Evolutionary conservation across 345 rosid species (phyloP), one percentile per base, ranked within the genome.

Genomic region (Ailanthus altissimus): DNA sequence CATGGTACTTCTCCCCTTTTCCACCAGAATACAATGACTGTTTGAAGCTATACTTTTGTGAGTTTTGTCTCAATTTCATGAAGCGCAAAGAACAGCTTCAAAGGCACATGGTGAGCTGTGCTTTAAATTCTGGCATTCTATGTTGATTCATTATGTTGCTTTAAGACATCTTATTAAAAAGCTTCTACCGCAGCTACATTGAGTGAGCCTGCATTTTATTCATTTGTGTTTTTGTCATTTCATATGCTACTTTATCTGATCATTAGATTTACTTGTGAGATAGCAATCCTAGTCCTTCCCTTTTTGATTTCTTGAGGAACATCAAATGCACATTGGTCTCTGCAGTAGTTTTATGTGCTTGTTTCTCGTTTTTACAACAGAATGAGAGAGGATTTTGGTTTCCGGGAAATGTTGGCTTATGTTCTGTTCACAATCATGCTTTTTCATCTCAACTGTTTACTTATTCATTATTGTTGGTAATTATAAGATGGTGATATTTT

Each of bases 1-100:
- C 99, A 4, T 97, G 99, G 99, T 97, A 97, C 85, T 97, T 97
- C 88, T 97, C 99, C 36, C 99, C 99, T 14, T 97, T 97, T 79
- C 99, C 97, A 5, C 97, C 99, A 38, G 99, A 97, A 77, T 97
- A 93, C 85, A 97, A 89, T 85, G 99, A 97, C 77, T 93, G 87
- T 13, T 81, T 89, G 84, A 94, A 92, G 97, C 92, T 97, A 77
- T 97, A 83, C 88, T 97, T 97, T 83, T 97, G 99, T 89, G 99
- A 97, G 87, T 97, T 97, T 83, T 94, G 99, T 84, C 90, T 97
- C 75, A 97, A 90, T 84, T 97, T 97, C 81, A 91, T 94, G 98
- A 97, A 97, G 90, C 97, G 97, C 75, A 94, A 92, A 87, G 99
- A 91, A 77, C 99, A 94, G 86, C 97, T 97, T 84, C 99, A 97